Base-by-base conservation (phyloP, 495 filamentous ascomycete species). In the Xanthoparmelia taractica region DNA sequence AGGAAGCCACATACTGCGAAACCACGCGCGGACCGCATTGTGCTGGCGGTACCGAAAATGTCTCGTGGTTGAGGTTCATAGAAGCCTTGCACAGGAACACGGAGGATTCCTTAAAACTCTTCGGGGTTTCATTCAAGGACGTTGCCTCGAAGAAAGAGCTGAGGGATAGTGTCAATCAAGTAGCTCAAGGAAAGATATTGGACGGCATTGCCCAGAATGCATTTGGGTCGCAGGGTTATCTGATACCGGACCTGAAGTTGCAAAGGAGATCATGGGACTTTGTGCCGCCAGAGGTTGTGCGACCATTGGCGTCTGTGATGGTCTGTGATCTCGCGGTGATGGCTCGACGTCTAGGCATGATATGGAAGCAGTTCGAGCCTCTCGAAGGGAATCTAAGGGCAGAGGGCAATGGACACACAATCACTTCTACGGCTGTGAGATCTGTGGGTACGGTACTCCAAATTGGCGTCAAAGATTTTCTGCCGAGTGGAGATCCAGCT, bases 351-450 rank as follows among this genome's bases (percentile, higher is more conserved):
- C 60, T 74, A 47, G 73, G 73, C 17, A 75, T 74, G 73, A 59
- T 61, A 56, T 75, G 73, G 73, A 68, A 68, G 41, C 65, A 64
- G 8, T 74, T 73, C 60, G 65, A 70, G 48, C 73, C 73, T 11
- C 60, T 63, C 1, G 70, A 73, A 41, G 73, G 71, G 8, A 68
- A 65, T 37, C 31, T 75, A 20, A 40, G 70, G 50, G 73, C 73
- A 8, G 69, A 72, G 58, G 73, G 73, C 23, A 68, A 72, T 50
- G 68, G 65, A 27, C 71, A 75, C 27, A 68, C 59, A 11, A 65
- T 74, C 17, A 71, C 66, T 17, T 74, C 73, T 13, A 70, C 69
- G 2, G 58, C 65, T 5, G 68, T 72, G 7, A 60, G 59, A 52
- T 73, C 70, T 11, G 54, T 74, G 12, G 73, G 72, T 8, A 67